Evolutionary conservation across 768 basidiomycete genomes (phyloP).

Genomic region (Xerocomus potaroensis): DNA sequence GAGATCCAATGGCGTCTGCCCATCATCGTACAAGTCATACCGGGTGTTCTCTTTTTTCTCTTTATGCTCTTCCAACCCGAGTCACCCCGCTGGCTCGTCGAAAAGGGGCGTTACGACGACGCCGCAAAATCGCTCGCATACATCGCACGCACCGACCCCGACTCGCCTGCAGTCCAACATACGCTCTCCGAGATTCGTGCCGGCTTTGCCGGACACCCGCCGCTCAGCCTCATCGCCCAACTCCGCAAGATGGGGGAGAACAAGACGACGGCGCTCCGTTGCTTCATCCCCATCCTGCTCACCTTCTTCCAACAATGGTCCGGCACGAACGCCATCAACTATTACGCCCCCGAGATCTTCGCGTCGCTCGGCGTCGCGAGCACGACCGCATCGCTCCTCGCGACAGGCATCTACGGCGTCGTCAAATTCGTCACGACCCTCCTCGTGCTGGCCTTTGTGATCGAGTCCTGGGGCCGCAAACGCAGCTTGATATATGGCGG

Average conservation of each 20-base stretch:
- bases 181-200: constrained; percentile 35
- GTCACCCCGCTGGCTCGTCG: constrained; percentile 40
- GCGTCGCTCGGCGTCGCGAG: constrained; percentile 32
- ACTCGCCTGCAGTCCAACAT: constrained; percentile 26
- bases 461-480: constrained; percentile 39
- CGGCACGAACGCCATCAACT: constrained; percentile 41
- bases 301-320: constrained; percentile 39
- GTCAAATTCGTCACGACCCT: constrained; percentile 34
- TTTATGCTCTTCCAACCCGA: constrained; percentile 39
- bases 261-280: constrained; percentile 26
- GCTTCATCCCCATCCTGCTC: constrained; percentile 30
- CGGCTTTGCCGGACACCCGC: constrained; percentile 32
- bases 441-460: constrained; percentile 33
- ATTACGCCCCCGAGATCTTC: constrained; percentile 37
- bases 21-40: constrained; percentile 38
- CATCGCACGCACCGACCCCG: constrained; percentile 20
- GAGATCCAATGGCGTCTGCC: constrained; percentile 37
- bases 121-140: constrained; percentile 31
- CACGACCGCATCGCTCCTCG: constrained; percentile 31
- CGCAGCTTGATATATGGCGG: constrained; percentile 35
- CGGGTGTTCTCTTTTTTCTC: constrained; percentile 33
- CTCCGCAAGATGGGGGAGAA: constrained; percentile 33
- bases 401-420: constrained; percentile 40
- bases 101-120: constrained; percentile 32
- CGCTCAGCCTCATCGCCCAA: constrained; percentile 23